Conservation (phyloP, 495 filamentous ascomycete genomes). For the Hyphodiscus hymeniophilus region DNA sequence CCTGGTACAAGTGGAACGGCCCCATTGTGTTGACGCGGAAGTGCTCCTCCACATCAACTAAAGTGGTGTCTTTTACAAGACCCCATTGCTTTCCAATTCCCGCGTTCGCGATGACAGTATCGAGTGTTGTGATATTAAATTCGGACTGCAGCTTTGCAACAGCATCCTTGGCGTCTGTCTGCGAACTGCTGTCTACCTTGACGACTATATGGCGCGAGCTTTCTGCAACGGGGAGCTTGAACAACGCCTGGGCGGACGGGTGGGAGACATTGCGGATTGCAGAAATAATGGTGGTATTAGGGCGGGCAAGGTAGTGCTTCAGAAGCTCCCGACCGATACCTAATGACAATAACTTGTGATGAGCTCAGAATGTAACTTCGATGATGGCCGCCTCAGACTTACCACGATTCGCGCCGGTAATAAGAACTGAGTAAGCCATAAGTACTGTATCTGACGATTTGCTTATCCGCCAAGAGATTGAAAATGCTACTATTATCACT, state of each 20-base stretch:
- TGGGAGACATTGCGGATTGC: background rate
- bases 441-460: too few relatives aligned
- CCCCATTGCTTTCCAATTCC: conserved; percentile 23
- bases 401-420: conserved; percentile 34
- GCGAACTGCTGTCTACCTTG: conserved; percentile 32
- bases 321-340: conserved; percentile 34
- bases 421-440: conserved; percentile 13
- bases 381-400: too few relatives aligned
- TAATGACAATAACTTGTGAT: conserved; percentile 11
- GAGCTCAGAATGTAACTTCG: too few relatives aligned
- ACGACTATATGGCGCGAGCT: conserved; percentile 32
- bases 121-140: conserved; percentile 28
- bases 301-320: background rate
- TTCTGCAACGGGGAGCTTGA: conserved; percentile 17
- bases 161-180: conserved; percentile 22
- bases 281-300: background rate
- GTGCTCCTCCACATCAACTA: background rate
- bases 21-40: background rate
- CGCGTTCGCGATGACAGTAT: conserved; percentile 43
- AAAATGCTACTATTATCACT: too few relatives aligned
- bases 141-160: conserved; percentile 20
- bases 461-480: too few relatives aligned
- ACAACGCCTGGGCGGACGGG: background rate
- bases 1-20: background rate
- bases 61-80: conserved; percentile 24